phyloP scores from a whole-genome alignment of 2,329 filamentous ascomycete genomes.

The Pseudogymnoascus sp. region DNA sequence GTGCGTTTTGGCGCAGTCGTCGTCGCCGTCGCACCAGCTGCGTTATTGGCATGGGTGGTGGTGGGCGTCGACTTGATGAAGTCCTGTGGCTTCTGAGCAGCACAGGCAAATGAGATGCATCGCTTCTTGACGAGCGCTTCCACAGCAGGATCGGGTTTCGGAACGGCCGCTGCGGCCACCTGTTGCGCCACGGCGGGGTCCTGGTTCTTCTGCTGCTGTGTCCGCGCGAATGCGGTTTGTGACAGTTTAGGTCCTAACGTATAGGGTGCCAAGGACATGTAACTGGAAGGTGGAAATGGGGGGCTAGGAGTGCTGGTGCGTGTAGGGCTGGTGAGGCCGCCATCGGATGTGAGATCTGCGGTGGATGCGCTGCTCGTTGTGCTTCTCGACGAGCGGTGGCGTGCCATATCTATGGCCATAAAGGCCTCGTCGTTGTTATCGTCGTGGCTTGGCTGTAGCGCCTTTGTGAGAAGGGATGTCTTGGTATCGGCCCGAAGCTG shows the following conservation, averaged over 20 bases:
- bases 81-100: slow-evolving; percentile 40
- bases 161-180: slow-evolving; percentile 20
- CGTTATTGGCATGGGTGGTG: slow-evolving; percentile 31
- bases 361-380: slow-evolving; percentile 75
- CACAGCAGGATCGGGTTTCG: slow-evolving; percentile 44
- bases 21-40: slow-evolving; percentile 26
- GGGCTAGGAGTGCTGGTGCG: slow-evolving; percentile 82
- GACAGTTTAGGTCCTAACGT: slow-evolving; percentile 19
- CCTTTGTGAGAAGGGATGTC: slow-evolving; percentile 79
- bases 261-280: slow-evolving; percentile 29
- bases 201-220: neutral
- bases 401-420: slow-evolving; percentile 31
- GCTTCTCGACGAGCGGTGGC: slow-evolving; percentile 56
- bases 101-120: slow-evolving; percentile 86
- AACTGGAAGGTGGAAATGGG: slow-evolving; percentile 55
- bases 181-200: slow-evolving; percentile 19
- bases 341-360: slow-evolving; percentile 90
- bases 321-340: slow-evolving; percentile 81
- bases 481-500: slow-evolving; percentile 47
- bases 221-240: slow-evolving; percentile 11
- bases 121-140: slow-evolving; percentile 68
- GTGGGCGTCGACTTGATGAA: slow-evolving; percentile 27
- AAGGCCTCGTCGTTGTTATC: slow-evolving; percentile 33
- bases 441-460: slow-evolving; percentile 61
- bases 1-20: slow-evolving; percentile 39